Conservation (phyloP, 352 stramenopile species). For the Phytopythium cucurbitacearum region DNA sequence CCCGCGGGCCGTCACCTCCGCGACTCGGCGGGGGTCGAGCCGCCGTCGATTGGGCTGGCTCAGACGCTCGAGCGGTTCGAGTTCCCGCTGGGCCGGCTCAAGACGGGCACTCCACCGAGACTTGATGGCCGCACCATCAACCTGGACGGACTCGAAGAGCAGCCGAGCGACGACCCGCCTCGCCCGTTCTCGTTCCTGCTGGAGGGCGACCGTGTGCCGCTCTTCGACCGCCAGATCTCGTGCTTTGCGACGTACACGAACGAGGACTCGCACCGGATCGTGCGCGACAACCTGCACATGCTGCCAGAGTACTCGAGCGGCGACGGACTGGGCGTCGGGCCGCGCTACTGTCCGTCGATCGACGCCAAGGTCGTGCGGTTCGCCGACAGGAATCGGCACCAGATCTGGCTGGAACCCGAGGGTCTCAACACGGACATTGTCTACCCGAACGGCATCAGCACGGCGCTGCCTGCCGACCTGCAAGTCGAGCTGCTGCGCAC, state of each 20-base stretch:
- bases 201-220: slow-evolving; percentile 20
- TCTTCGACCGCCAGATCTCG: slow-evolving; percentile 50
- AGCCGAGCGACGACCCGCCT: slow-evolving; percentile 91
- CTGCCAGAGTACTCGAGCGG: slow-evolving; percentile 92
- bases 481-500: slow-evolving; percentile 93
- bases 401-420: slow-evolving; percentile 98
- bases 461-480: slow-evolving; percentile 90
- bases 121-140: slow-evolving; percentile 95
- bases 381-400: slow-evolving; percentile 64
- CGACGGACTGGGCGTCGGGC: slow-evolving; percentile 64
- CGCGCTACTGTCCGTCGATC: slow-evolving; percentile 96
- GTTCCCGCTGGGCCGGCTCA: slow-evolving; percentile 94
- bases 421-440: slow-evolving; percentile 95
- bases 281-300: slow-evolving; percentile 92
- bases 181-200: slow-evolving; percentile 95
- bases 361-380: slow-evolving; percentile 94
- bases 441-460: slow-evolving; percentile 97
- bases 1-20: slow-evolving; percentile 92
- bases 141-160: slow-evolving; percentile 87
- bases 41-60: slow-evolving; percentile 93
- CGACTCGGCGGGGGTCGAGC: slow-evolving; percentile 84
- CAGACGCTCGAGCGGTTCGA: slow-evolving; percentile 90
- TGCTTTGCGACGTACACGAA: slow-evolving; percentile 97
- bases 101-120: slow-evolving; percentile 97
- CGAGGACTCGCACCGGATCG: slow-evolving; percentile 93